A percentile compares a stretch with the other conserved stretches of the same genome.
These are phyloP conservation scores for Thelonectria olida DNA, from an alignment of 2,329 filamentous ascomycete genomes.

Conservation along the genomic window DNA sequence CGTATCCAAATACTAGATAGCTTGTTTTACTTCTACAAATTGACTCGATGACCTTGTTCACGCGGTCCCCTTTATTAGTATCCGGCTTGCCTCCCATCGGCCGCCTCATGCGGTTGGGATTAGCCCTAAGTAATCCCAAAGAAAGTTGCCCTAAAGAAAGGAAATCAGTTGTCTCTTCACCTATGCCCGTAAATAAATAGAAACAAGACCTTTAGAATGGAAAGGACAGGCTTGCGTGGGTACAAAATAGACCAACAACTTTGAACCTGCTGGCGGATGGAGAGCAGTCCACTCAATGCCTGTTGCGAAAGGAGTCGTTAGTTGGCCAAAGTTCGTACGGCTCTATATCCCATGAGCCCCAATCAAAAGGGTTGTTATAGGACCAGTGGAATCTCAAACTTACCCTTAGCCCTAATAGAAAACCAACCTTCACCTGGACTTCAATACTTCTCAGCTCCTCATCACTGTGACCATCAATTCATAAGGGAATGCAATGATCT, in stretches of 20 bases:
- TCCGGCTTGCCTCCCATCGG: no score
- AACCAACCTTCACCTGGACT: not conserved
- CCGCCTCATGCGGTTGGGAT: no score
- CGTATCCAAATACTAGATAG: no score
- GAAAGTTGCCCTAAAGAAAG: no score
- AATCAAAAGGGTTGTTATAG: not conserved
- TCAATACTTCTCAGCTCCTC: conserved; percentile 21
- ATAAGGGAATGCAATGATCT: not conserved
- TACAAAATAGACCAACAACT: conserved; percentile 23
- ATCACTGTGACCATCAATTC: conserved; percentile 13
- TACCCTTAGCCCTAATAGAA: conserved; percentile 23
- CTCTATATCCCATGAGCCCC: conserved; percentile 11
- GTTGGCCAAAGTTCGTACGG: conserved; percentile 15
- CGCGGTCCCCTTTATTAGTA: no score
- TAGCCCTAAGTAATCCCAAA: no score
- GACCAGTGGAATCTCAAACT: not conserved
- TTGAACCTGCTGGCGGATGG: conserved; percentile 14
- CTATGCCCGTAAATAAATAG: no score
- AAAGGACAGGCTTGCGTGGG: conserved; percentile 2
- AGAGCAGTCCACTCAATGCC: conserved; percentile 13
- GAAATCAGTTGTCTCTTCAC: no score
- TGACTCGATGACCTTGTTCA: no score
- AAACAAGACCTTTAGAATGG: no score
- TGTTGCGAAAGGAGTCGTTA: not conserved
- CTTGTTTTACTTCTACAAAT: no score